Conservation (phyloP, 2,329 filamentous ascomycete species). For the Allantophomopsis lycopodina region DNA sequence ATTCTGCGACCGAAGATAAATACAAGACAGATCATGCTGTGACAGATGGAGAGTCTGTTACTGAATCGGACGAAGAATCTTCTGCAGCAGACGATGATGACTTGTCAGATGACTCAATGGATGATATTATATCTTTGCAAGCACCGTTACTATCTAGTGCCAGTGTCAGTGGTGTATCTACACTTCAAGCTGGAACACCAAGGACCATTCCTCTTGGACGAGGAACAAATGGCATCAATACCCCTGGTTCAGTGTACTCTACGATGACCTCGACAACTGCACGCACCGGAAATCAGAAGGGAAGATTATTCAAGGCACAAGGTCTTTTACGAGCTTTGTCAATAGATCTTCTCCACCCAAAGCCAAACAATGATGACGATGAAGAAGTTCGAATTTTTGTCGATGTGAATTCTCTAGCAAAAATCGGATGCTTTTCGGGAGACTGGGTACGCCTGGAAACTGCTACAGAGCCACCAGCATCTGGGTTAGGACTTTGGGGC, state of each 20-base stretch:
- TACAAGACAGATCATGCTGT: conserved; percentile 39
- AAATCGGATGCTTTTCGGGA: conserved; percentile 91
- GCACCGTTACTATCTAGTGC: conserved; percentile 68
- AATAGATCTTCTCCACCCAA: conserved; percentile 71
- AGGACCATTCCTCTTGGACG: conserved; percentile 47
- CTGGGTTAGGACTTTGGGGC: conserved; percentile 52
- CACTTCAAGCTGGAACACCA: conserved; percentile 69
- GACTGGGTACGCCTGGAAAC: conserved; percentile 88
- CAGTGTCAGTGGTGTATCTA: conserved; percentile 65
- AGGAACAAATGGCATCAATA: conserved; percentile 60
- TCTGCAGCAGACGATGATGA: conserved; percentile 58
- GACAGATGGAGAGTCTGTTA: conserved; percentile 40
- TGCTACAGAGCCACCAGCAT: conserved; percentile 57
- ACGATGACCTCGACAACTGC: conserved; percentile 77
- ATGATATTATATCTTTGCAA: conserved; percentile 84
- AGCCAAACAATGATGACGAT: conserved; percentile 63
- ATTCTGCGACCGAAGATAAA: conserved; percentile 76
- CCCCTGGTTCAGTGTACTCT: conserved; percentile 81
- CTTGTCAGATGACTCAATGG: conserved; percentile 79
- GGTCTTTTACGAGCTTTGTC: conserved; percentile 61
- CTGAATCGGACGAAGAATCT: conserved; percentile 47
- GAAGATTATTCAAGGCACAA: conserved; percentile 74
- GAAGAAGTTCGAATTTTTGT: conserved; percentile 86
- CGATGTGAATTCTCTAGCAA: conserved; percentile 71
- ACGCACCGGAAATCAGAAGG: conserved; percentile 55